Conservation (phyloP, 352 stramenopile genomes). For the Phytophthora sp. region DNA sequence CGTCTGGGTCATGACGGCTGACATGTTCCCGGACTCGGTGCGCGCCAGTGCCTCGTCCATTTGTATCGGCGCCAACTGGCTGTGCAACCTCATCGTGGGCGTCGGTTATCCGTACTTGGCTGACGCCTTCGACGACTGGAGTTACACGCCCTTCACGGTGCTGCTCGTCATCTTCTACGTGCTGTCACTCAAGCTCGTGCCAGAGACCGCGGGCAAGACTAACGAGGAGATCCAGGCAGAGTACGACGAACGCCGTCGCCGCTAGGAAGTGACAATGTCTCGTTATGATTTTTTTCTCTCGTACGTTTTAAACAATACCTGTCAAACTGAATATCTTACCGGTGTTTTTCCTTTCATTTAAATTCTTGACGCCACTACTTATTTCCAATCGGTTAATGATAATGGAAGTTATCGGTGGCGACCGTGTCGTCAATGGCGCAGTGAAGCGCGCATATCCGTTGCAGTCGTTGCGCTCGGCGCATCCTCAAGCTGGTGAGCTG, state of each 20-base stretch:
- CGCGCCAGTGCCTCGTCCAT: slow-evolving; percentile 43
- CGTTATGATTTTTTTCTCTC: too few relatives aligned
- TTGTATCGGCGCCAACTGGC: slow-evolving; percentile 49
- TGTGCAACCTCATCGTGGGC: slow-evolving; percentile 53
- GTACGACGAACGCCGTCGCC: slow-evolving; percentile 39
- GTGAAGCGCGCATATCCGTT: slow-evolving; percentile 73
- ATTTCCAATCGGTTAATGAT: background rate
- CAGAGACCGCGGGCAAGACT: slow-evolving; percentile 43
- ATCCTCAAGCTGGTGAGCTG: slow-evolving; percentile 3
- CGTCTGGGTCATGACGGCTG: slow-evolving; percentile 36
- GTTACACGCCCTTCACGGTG: slow-evolving; percentile 45
- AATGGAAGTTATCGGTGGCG: slow-evolving; percentile 33
- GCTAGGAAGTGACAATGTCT: slow-evolving; percentile 10
- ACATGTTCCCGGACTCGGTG: slow-evolving; percentile 37
- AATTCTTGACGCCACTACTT: slow-evolving; percentile 4
- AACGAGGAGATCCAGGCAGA: slow-evolving; percentile 61
- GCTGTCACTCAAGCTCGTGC: slow-evolving; percentile 49
- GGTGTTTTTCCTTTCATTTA: too few relatives aligned
- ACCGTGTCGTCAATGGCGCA: slow-evolving; percentile 42
- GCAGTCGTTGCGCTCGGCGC: slow-evolving; percentile 33
- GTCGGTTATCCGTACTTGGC: slow-evolving; percentile 51
- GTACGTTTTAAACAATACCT: too few relatives aligned
- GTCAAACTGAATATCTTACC: too few relatives aligned
- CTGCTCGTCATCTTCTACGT: slow-evolving; percentile 50
- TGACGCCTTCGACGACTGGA: slow-evolving; percentile 40